Conservation (phyloP, 2,329 filamentous ascomycete genomes). For the Xylariaceae sp. region DNA sequence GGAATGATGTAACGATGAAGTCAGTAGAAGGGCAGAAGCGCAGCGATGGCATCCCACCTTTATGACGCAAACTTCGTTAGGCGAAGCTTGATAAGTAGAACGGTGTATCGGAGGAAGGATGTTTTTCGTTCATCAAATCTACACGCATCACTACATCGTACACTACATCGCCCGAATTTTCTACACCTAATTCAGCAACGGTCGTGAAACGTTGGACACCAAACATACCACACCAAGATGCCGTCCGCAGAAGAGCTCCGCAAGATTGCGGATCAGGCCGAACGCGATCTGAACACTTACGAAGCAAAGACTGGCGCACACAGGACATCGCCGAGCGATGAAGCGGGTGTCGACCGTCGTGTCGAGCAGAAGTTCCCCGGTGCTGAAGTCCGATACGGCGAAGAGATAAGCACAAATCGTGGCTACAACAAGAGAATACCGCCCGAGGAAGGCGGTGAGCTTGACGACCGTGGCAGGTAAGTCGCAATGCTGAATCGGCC, state of each 20-base stretch:
- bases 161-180: too few species aligned
- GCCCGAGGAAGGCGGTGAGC: slow-evolving; percentile 42
- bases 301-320: slow-evolving; percentile 46
- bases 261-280: slow-evolving; percentile 44
- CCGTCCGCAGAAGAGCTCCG: slow-evolving; percentile 36
- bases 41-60: too few species aligned
- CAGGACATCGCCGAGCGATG: slow-evolving; percentile 38
- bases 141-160: too few species aligned
- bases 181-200: too few species aligned
- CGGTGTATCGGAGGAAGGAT: too few species aligned
- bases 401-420: slow-evolving; percentile 45
- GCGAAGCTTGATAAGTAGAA: too few species aligned
- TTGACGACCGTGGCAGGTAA: slow-evolving; percentile 46
- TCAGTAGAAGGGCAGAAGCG: too few species aligned
- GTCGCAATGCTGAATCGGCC: slow-evolving; percentile 5
- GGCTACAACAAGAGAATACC: slow-evolving; percentile 47
- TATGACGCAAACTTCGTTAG: too few species aligned
- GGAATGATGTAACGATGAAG: too few species aligned
- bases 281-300: slow-evolving; percentile 48
- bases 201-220: background rate
- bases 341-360: slow-evolving; percentile 41
- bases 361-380: slow-evolving; percentile 45
- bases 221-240: slow-evolving; percentile 26
- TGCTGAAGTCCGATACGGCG: slow-evolving; percentile 38
- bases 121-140: too few species aligned